phyloP scores from a whole-genome alignment of 148 eudicot genomes.

The Drosera capensis region DNA sequence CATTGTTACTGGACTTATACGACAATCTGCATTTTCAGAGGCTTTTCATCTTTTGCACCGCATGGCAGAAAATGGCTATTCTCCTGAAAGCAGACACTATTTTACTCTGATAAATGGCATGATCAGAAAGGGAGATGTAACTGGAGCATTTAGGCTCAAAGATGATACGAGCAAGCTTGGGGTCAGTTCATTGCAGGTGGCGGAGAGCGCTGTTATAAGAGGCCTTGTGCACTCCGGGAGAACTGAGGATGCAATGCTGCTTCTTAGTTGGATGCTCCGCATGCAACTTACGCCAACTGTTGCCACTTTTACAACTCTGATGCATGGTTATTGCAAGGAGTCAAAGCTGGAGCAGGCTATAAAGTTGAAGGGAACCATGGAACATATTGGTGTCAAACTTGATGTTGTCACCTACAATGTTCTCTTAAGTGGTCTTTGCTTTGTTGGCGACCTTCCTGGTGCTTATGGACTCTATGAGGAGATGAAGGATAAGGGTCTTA shows the following conservation, averaged over 20 bases:
- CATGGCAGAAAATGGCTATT: constrained; percentile 42
- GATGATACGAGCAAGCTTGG: constrained; percentile 52
- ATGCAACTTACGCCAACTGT: constrained; percentile 42
- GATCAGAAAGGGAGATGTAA: constrained; percentile 46
- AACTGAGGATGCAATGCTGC: constrained; percentile 47
- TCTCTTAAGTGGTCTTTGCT: constrained; percentile 48
- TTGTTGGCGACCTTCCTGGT: constrained; percentile 23
- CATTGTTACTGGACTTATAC: constrained; percentile 35
- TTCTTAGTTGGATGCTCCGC: constrained; percentile 49
- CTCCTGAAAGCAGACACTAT: constrained; percentile 45
- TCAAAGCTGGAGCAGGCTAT: constrained; percentile 36
- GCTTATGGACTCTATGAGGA: constrained; percentile 59
- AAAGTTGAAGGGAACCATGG: constrained; percentile 33
- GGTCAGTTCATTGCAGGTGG: constrained; percentile 25
- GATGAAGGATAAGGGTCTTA: constrained; percentile 54
- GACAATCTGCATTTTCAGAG: constrained; percentile 27
- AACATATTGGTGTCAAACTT: constrained; percentile 32
- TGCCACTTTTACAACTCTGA: constrained; percentile 62
- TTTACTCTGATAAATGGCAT: constrained; percentile 40
- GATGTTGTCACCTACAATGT: constrained; percentile 75
- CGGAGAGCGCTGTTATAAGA: constrained; percentile 64
- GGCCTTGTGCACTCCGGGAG: constrained; percentile 57
- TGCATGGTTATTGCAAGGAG: constrained; percentile 60
- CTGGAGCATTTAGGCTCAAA: constrained; percentile 49
- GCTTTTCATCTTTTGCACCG: constrained; percentile 31